Percentiles rank a stretch among this genome's conserved stretches.
These are phyloP conservation scores for Pleurostoma richardsiae DNA, from an alignment of 2,329 filamentous ascomycete species.

Conservation along the genomic window DNA sequence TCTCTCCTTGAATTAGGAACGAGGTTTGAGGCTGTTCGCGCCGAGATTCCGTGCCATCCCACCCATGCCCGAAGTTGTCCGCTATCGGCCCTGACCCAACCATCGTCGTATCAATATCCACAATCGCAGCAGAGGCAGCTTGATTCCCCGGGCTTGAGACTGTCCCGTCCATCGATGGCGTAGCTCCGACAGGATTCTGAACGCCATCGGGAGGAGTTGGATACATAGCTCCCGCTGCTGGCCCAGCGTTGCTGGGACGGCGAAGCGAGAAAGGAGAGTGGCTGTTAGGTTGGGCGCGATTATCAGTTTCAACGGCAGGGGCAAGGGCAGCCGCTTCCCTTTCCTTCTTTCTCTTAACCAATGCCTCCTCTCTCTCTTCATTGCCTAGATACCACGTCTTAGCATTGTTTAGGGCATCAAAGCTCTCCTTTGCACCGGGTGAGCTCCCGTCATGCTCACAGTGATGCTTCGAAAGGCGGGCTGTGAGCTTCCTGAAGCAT, in stretches of 20 bases:
- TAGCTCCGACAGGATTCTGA: conserved; percentile 46
- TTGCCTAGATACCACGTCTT: conserved; percentile 41
- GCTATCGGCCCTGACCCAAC: conserved; percentile 15
- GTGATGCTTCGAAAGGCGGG: conserved; percentile 9
- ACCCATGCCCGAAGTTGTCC: conserved; percentile 28
- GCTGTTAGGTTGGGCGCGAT: conserved; percentile 37
- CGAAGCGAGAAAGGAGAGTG: conserved; percentile 48
- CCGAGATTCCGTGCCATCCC: conserved; percentile 38
- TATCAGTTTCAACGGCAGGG: conserved; percentile 36
- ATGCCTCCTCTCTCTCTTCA: conserved; percentile 39
- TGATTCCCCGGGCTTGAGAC: conserved; percentile 51
- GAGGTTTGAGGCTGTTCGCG: conserved; percentile 36
- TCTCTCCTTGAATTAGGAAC: conserved; percentile 43
- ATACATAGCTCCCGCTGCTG: conserved; percentile 54
- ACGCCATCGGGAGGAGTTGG: conserved; percentile 67
- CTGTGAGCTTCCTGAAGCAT: conserved; percentile 44
- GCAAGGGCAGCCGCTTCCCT: conserved; percentile 34
- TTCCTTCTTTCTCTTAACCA: conserved; percentile 45
- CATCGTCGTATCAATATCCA: conserved; percentile 31
- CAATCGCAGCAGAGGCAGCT: conserved; percentile 17
- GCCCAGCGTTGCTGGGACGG: conserved; percentile 37
- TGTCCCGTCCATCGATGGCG: conserved; percentile 51
- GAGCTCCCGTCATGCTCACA: conserved; percentile 22
- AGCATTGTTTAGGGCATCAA: conserved; percentile 44
- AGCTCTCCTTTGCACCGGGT: conserved; percentile 33